A percentile compares a stretch with the other conserved stretches of the same genome.
Conservation (phyloP, 805 yeast species). For the Scheffersomyces lignosus region DNA sequence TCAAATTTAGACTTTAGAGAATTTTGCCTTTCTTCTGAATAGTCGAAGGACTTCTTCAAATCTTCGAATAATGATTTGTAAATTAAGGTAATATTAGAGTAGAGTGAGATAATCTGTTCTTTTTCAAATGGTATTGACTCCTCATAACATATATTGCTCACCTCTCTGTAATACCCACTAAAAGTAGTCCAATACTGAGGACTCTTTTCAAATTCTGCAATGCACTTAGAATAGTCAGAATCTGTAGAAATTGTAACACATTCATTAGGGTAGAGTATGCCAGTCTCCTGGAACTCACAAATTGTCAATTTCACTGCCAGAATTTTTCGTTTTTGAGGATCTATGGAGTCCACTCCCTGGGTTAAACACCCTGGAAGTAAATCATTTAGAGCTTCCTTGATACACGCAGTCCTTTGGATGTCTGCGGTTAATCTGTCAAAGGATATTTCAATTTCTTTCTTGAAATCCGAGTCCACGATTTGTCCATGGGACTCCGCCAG, state of each 20-base stretch:
- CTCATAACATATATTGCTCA: conserved; percentile 54
- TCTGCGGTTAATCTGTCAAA: too few relatives aligned
- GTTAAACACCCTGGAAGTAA: conserved; percentile 43
- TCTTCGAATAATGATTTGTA: conserved; percentile 15
- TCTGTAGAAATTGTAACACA: conserved; percentile 19
- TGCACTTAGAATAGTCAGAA: conserved; percentile 32
- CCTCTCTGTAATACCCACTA: conserved; percentile 61
- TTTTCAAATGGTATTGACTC: conserved; percentile 53
- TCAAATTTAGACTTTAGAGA: conserved; percentile 4
- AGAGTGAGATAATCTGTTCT: conserved; percentile 47
- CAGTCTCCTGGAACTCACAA: conserved; percentile 55
- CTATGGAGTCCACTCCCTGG: conserved; percentile 39
- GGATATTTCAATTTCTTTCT: too few relatives aligned
- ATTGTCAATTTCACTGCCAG: conserved; percentile 50
- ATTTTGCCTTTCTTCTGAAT: conserved; percentile 5
- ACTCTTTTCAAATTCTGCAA: conserved; percentile 38
- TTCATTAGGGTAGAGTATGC: conserved; percentile 31
- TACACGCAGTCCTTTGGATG: conserved; percentile 26
- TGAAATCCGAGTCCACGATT: too few relatives aligned
- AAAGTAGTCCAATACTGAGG: conserved; percentile 75
- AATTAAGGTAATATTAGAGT: conserved; percentile 44
- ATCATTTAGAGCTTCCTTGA: conserved; percentile 37
- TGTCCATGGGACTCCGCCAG: too few relatives aligned
- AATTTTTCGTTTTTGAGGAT: conserved; percentile 29
- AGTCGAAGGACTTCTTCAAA: conserved; percentile 16